Base-by-base conservation (phyloP, 2,329 filamentous ascomycete genomes). In the Exophiala aquamarina region DNA sequence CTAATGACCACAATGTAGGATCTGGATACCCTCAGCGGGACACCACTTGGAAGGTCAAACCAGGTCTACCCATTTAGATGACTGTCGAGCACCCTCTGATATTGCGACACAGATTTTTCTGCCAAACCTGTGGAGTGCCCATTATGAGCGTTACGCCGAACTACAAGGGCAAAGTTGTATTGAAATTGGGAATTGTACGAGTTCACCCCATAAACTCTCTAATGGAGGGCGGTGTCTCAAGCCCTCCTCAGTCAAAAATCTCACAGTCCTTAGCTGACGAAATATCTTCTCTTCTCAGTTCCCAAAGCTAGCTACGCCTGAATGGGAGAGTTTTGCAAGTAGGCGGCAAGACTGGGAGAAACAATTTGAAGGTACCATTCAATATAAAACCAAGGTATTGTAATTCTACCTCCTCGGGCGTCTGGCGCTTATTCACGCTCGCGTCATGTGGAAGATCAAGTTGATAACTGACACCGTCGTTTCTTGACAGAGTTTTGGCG, bases 101-200 rank as follows among this genome's bases (percentile, higher is more conserved):
- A 40, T 32, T 11, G 31, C 32, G 19, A n/a, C 32, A 61, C 36
- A 59, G 74, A 36, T 70, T 58, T 40, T 78, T 78, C 54, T 78
- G 75, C 48, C 50, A 59, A 15, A 67, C 54, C 15, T 72, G 72
- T 59, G 72, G 73, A 26, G 77, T 73, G 51, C 73, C 74, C 0
- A 71, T 78, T 41, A 71, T 70, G 60, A 75, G 70, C 14, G 63
- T 72, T 21, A 68, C 71, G 0, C 62, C 64, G 14, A 38, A 63
- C 0, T 66, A 65, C 33, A 64, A 69, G 4, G 65, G 66, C n/a
- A 73, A 72, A 52, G 63, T 71, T 0, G 63, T 78, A 11, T 41
- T 78, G 36, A 78, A 78, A 58, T 68, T 76, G 65, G 75, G 75
- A 10, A 71, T 77, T 37, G 54, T 56, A 45, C 17, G 17, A 29